A percentile compares a stretch with the other conserved stretches of the same genome.
Evolutionary conservation across 345 rosid species (phyloP).

Genomic region (Firmiana major): DNA sequence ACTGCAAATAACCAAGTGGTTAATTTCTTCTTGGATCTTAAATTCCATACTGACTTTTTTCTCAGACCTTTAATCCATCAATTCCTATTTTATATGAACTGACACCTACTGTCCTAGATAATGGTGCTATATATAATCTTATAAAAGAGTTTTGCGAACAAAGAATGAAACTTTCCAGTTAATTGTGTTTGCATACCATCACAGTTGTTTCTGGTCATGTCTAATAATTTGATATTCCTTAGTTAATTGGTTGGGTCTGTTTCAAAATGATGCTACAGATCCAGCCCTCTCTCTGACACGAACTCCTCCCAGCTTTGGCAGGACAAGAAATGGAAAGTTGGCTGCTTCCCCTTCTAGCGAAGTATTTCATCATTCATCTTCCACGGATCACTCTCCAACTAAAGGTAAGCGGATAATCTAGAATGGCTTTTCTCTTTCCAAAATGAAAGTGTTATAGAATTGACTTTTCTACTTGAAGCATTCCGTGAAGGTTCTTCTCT

Average conservation of each 20-base stretch:
- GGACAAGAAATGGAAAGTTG: constrained; percentile 29
- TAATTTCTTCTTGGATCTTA: constrained; percentile 9
- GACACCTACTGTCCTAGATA: background rate
- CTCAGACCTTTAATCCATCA: background rate
- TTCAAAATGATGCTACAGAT: constrained; percentile 27
- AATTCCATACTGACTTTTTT: background rate
- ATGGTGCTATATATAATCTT: background rate
- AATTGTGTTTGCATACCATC: constrained; percentile 1
- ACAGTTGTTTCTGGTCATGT: background rate
- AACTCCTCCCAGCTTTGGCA: constrained; percentile 24
- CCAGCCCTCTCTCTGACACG: constrained; percentile 18
- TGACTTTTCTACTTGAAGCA: background rate
- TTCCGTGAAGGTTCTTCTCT: constrained; percentile 11
- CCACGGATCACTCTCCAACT: constrained; percentile 19
- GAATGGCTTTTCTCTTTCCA: background rate
- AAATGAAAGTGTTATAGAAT: background rate
- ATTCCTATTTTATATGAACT: background rate
- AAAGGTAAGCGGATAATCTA: constrained; percentile 27
- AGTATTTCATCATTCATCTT: constrained; percentile 23
- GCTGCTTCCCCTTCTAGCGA: constrained; percentile 16
- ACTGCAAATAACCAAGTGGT: background rate
- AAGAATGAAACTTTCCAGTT: background rate
- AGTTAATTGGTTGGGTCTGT: constrained; percentile 15
- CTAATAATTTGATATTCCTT: background rate
- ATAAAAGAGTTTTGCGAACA: background rate